A percentile compares a stretch with the other conserved stretches of the same genome.
These are phyloP conservation scores for Vaccinium vitisidaea DNA, from an alignment of 148 eudicot genomes.

Conservation along the genomic window DNA sequence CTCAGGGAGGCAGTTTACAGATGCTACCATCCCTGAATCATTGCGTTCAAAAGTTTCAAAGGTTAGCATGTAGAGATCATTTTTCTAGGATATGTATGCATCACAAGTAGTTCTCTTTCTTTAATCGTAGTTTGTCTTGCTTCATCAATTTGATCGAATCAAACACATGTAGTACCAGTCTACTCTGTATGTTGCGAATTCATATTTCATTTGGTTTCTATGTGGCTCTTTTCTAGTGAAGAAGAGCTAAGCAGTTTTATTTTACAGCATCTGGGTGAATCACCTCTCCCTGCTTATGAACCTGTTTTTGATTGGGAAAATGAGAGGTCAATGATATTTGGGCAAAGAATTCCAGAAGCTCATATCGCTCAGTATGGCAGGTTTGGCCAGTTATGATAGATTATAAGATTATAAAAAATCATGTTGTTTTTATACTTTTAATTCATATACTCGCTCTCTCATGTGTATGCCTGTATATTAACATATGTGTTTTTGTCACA, in stretches of 20 bases:
- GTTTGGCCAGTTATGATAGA: slow-evolving; percentile 31
- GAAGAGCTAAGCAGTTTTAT: slow-evolving; percentile 18
- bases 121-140: not conserved
- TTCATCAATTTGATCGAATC: slow-evolving; percentile 7
- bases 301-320: slow-evolving; percentile 99
- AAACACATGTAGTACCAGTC: not conserved
- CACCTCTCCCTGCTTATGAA: slow-evolving; percentile 93
- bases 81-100: not conserved
- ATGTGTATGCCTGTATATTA: slow-evolving; percentile 15
- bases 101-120: not conserved
- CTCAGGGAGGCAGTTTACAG: slow-evolving; percentile 76
- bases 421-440: not conserved
- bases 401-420: not conserved
- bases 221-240: not conserved
- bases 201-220: slow-evolving; percentile 11
- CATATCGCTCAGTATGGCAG: slow-evolving; percentile 68
- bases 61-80: slow-evolving; percentile 26
- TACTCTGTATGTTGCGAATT: not conserved
- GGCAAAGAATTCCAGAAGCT: slow-evolving; percentile 81
- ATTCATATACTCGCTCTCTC: not conserved
- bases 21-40: slow-evolving; percentile 37
- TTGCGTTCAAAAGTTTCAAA: slow-evolving; percentile 31
- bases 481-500: slow-evolving; percentile 28
- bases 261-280: slow-evolving; percentile 84
- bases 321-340: slow-evolving; percentile 90